Conservation (phyloP, 2,329 filamentous ascomycete species). For the Colletotrichum musicola region DNA sequence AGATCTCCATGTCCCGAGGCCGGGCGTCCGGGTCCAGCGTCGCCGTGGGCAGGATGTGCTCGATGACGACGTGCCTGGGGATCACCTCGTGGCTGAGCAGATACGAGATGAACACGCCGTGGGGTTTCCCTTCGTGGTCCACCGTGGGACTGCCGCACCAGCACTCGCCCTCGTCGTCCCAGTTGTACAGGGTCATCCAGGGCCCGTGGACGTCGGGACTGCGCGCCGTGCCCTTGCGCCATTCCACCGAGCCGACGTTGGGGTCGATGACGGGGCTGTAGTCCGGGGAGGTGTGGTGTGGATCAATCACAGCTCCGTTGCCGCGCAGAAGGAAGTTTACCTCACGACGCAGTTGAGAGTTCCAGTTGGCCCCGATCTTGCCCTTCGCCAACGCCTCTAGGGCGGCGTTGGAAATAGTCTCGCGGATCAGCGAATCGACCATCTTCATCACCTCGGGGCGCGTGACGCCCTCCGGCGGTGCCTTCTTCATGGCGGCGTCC, state of each 20-base stretch:
- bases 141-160: constrained; percentile 77
- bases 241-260: constrained; percentile 33
- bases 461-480: constrained; percentile 49
- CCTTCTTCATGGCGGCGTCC: constrained; percentile 41
- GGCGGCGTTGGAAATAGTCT: constrained; percentile 59
- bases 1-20: constrained; percentile 78
- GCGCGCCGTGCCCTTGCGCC: constrained; percentile 31
- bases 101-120: constrained; percentile 75
- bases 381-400: constrained; percentile 61
- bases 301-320: constrained; percentile 75
- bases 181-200: constrained; percentile 71
- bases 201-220: constrained; percentile 50
- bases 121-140: constrained; percentile 56
- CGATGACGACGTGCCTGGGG: constrained; percentile 77
- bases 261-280: constrained; percentile 55
- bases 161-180: constrained; percentile 86
- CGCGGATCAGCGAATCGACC: constrained; percentile 56
- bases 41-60: constrained; percentile 75
- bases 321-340: constrained; percentile 81
- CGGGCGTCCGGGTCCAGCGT: constrained; percentile 72
- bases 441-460: constrained; percentile 56
- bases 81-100: constrained; percentile 69
- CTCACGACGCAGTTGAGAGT: constrained; percentile 60
- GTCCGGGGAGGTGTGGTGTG: constrained; percentile 69
- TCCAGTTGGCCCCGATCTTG: constrained; percentile 59